Conservation (phyloP, 2,329 filamentous ascomycete genomes). For the Phialophora expanda region DNA sequence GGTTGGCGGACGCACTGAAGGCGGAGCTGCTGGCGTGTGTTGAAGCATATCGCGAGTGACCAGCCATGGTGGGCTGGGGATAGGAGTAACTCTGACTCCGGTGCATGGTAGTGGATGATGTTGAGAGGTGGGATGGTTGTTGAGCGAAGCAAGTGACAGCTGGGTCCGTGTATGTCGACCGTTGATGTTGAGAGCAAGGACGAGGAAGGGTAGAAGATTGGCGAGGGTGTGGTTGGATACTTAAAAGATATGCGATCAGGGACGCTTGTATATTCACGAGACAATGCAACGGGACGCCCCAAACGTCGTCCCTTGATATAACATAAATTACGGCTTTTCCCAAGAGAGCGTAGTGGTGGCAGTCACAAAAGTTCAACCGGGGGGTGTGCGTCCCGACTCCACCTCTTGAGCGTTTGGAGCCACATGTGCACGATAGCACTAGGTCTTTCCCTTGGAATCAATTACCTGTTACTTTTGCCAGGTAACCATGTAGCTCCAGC, state of each 20-base stretch:
- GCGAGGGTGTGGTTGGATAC: constrained; percentile 26
- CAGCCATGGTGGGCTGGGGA: constrained; percentile 31
- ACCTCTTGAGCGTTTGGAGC: constrained; percentile 11
- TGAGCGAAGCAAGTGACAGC: constrained; percentile 4
- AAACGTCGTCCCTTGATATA: constrained; percentile 33
- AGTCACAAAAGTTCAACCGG: constrained; percentile 36
- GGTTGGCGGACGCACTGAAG: constrained; percentile 91
- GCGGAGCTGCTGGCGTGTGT: constrained; percentile 86
- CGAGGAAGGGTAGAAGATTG: constrained; percentile 17
- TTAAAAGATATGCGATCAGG: constrained; percentile 31
- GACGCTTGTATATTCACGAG: constrained; percentile 26
- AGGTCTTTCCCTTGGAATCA: constrained; percentile 18
- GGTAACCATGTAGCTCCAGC: constrained; percentile 15
- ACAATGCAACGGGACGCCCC: constrained; percentile 32
- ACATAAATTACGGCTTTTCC: constrained; percentile 32
- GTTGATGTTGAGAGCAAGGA: constrained; percentile 19
- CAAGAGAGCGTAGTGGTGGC: constrained; percentile 21
- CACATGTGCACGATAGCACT: constrained; percentile 14
- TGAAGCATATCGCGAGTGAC: constrained; percentile 38
- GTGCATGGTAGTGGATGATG: constrained; percentile 32
- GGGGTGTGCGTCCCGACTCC: constrained; percentile 19
- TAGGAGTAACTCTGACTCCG: constrained; percentile 39
- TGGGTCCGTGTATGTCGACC: background rate
- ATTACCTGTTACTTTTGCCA: constrained; percentile 8
- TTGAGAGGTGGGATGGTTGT: background rate